These are phyloP conservation scores for Lyophyllum decastes DNA, from an alignment of 768 basidiomycete species.

Conservation along the genomic window DNA sequence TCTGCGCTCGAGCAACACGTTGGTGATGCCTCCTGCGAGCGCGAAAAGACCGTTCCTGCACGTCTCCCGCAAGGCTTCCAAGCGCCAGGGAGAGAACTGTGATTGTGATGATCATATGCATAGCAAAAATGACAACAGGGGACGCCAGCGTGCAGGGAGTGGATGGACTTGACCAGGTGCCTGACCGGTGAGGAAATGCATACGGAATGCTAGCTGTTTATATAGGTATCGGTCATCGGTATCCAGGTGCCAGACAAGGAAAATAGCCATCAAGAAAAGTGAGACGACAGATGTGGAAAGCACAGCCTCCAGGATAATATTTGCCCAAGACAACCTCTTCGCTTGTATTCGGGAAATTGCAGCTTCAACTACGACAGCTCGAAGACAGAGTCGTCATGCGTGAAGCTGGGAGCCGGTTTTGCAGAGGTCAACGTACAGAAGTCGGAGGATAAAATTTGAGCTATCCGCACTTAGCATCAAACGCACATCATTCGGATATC, in stretches of 20 bases:
- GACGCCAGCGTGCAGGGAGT: not conserved
- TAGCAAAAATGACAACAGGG: constrained; percentile 4
- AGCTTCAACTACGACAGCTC: too few species aligned
- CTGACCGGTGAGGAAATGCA: not conserved
- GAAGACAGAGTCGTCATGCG: too few species aligned
- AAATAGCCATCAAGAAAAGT: not conserved
- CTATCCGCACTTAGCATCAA: too few species aligned
- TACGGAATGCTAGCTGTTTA: not conserved
- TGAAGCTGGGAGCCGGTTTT: too few species aligned
- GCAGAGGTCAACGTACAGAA: too few species aligned
- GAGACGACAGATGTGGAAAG: not conserved
- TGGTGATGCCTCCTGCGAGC: constrained; percentile 9
- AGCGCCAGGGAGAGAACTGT: not conserved
- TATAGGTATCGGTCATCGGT: not conserved
- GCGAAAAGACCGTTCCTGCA: constrained; percentile 4
- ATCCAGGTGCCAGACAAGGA: not conserved
- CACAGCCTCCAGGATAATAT: not conserved
- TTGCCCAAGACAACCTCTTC: too few species aligned
- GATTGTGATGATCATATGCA: constrained; percentile 11
- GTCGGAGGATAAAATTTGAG: too few species aligned
- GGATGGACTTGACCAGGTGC: constrained; percentile 3
- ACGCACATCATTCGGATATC: too few species aligned
- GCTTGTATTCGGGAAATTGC: too few species aligned
- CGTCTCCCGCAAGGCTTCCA: constrained; percentile 5
- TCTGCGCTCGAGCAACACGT: constrained; percentile 3